Percentiles rank a stretch among this genome's conserved stretches.
Conservation (phyloP, 2,329 filamentous ascomycete genomes). For the Colletotrichum eleusines region DNA sequence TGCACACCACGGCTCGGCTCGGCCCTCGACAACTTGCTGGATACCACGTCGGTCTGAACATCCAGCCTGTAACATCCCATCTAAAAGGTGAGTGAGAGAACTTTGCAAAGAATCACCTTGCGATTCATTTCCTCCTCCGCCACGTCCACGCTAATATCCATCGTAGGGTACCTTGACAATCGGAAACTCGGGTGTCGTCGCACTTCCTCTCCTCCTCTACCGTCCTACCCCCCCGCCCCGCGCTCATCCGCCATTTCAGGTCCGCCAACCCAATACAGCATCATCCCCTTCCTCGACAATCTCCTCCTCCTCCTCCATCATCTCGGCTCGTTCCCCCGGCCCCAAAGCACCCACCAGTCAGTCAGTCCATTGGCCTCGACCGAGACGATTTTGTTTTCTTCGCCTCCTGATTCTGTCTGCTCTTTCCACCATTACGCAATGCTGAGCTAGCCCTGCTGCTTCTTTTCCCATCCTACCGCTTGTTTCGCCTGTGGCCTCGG, state of each 20-base stretch:
- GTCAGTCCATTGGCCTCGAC: slow-evolving; percentile 15
- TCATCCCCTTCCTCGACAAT: slow-evolving; percentile 14
- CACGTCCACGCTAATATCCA: background rate
- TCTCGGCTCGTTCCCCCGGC: slow-evolving; percentile 28
- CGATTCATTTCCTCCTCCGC: background rate
- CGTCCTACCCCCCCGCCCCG: too few species aligned
- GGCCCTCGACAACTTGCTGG: background rate
- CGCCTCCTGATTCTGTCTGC: background rate
- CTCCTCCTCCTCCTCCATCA: background rate
- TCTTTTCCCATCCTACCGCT: slow-evolving; percentile 17
- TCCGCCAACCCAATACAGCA: background rate
- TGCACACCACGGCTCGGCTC: too few species aligned
- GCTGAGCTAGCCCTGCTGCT: slow-evolving; percentile 24
- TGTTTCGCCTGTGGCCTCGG: slow-evolving; percentile 17
- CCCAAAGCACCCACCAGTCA: slow-evolving; percentile 23
- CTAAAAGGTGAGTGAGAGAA: slow-evolving; percentile 6
- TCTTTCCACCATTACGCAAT: slow-evolving; percentile 31
- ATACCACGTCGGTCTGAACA: background rate
- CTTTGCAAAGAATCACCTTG: background rate
- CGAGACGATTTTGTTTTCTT: slow-evolving; percentile 16
- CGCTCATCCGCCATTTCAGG: slow-evolving; percentile 5
- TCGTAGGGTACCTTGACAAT: background rate
- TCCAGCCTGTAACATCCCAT: background rate
- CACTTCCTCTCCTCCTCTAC: background rate
- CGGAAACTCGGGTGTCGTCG: background rate